Percentiles rank a stretch among this genome's conserved stretches.
These are phyloP conservation scores for Firmiana major DNA, from an alignment of 345 rosid species.

Conservation along the genomic window DNA sequence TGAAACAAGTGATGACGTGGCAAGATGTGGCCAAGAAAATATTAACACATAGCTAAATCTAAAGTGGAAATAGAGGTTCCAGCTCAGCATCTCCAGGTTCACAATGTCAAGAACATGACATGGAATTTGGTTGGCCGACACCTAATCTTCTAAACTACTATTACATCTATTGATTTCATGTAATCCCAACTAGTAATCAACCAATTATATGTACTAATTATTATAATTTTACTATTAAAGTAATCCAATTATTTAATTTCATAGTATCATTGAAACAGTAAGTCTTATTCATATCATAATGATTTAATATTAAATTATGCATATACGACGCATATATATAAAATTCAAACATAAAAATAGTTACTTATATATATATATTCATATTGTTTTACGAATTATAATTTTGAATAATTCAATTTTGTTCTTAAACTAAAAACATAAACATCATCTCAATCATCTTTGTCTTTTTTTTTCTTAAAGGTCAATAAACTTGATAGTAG, in stretches of 20 bases:
- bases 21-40: not conserved
- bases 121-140: conserved; percentile 26
- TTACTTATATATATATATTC: too few relatives aligned
- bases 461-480: not conserved
- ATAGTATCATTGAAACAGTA: not conserved
- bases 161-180: not conserved
- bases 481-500: not conserved
- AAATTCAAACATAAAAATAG: too few relatives aligned
- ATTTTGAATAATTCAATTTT: not conserved
- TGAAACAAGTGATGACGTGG: conserved; percentile 14
- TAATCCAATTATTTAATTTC: not conserved
- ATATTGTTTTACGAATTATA: not conserved
- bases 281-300: not conserved
- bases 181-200: too few relatives aligned
- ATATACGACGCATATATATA: not conserved
- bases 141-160: conserved; percentile 16
- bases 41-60: not conserved
- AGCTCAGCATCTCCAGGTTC: conserved; percentile 21
- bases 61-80: conserved; percentile 25
- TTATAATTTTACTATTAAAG: too few relatives aligned
- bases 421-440: not conserved
- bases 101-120: conserved; percentile 34
- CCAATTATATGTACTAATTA: not conserved
- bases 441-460: not conserved
- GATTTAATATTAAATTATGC: not conserved